Conservation (phyloP, 805 yeast genomes). For the Grigorovia humatica region DNA sequence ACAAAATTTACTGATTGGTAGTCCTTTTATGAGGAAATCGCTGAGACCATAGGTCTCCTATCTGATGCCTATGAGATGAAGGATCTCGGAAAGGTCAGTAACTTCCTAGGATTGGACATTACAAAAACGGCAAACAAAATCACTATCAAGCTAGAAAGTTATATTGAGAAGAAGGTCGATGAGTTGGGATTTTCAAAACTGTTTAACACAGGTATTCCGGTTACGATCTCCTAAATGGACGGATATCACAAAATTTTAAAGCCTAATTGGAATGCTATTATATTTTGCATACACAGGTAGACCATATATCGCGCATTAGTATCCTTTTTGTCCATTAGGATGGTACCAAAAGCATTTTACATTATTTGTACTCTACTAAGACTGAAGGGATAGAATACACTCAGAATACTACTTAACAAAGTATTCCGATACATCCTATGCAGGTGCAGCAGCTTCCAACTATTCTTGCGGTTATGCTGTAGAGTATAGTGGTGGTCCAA, state of each 20-base stretch:
- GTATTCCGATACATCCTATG: not conserved
- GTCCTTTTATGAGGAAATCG: too few species aligned
- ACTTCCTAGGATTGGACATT: conserved; percentile 5
- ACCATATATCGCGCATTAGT: conserved; percentile 7
- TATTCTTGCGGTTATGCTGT: not conserved
- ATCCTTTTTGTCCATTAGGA: conserved; percentile 3
- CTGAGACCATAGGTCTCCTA: too few species aligned
- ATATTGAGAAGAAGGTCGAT: not conserved
- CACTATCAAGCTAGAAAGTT: conserved; percentile 1
- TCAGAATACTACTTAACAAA: not conserved
- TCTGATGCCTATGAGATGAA: conserved; percentile 4
- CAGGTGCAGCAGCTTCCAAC: not conserved
- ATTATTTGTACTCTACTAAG: conserved; percentile 5
- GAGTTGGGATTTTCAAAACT: too few species aligned
- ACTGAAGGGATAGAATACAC: not conserved
- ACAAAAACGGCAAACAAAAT: not conserved
- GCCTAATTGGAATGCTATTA: conserved; percentile 3
- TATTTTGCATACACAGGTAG: conserved; percentile 7
- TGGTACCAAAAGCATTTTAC: conserved; percentile 4
- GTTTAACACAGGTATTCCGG: not conserved
- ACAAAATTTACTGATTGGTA: too few species aligned
- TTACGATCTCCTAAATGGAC: too few species aligned
- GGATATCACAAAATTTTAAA: conserved; percentile 2
- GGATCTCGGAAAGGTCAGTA: conserved; percentile 3
- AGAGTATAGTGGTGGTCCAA: not conserved